Conservation (phyloP, 2,329 filamentous ascomycete species). For the Amauroascus niger region DNA sequence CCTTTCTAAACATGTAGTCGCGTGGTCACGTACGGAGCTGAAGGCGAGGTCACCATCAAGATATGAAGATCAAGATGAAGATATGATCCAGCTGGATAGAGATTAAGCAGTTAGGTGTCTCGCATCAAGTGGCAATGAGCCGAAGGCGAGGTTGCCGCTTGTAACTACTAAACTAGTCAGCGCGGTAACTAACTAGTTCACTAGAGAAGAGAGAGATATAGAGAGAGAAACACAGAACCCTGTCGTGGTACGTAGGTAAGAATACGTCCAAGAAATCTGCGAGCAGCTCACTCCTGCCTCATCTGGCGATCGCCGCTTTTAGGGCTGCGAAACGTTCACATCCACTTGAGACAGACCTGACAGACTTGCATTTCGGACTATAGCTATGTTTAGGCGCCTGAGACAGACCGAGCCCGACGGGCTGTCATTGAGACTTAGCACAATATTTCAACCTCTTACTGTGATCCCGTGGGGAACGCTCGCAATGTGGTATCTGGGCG, state of each 20-base stretch:
- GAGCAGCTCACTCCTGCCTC: too few species aligned
- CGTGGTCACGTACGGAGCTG: too few species aligned
- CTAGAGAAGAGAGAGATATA: background rate
- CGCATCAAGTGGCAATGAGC: too few species aligned
- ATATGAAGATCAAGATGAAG: too few species aligned
- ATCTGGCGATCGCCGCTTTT: background rate
- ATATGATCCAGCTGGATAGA: too few species aligned
- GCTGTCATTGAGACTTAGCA: constrained; percentile 17
- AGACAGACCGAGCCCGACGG: constrained; percentile 22
- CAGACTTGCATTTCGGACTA: background rate
- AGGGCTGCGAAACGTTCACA: background rate
- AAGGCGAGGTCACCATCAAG: too few species aligned
- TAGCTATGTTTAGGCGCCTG: constrained; percentile 17
- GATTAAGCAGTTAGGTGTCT: too few species aligned
- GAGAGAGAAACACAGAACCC: background rate
- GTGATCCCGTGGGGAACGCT: constrained; percentile 20
- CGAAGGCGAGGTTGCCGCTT: too few species aligned
- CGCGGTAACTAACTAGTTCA: too few species aligned
- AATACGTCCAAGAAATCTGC: too few species aligned
- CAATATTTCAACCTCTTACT: constrained; percentile 20
- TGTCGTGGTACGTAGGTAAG: constrained; percentile 6
- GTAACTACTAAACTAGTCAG: too few species aligned
- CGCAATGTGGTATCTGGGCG: constrained; percentile 20
- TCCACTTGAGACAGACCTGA: background rate
- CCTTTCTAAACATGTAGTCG: too few species aligned